Evolutionary conservation across 176 grass and related monocot genomes (phyloP), one percentile per base, ranked within the genome.

Genomic region (Raddia distichophylla): DNA sequence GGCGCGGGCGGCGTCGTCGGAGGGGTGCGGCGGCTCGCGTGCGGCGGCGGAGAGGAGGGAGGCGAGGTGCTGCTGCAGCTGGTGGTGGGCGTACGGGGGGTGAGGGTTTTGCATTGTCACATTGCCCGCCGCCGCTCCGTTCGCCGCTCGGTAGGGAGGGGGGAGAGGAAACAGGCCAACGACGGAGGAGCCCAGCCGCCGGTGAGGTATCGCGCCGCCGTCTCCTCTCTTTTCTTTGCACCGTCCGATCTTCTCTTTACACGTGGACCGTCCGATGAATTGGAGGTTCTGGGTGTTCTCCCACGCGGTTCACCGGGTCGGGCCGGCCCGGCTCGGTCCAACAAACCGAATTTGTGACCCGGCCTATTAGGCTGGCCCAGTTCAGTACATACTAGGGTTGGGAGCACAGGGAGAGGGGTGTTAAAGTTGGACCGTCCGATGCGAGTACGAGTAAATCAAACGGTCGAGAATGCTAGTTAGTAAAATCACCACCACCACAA

Each of bases 11-110:
- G 88, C 75, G 69, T 98, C 95, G 16, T 89, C 92, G 69, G 67
- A 64, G 82, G 92, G 79, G 89, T 73, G 85, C 60, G 76, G 65
- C 74, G 71, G 67, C 53, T 65, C 71, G 64, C 67, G 67, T 60
- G 67, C 85, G 42, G 88, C 95, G 32, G 90, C 90, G 54, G 92
- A 86, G 75, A 95, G 82, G 82, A 98, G 88, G 69, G 95, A 90
- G 44, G 90, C 87, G 77, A 95, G 62, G 84, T 95, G 90, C 53
- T 95, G 95, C 80, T 95, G 95, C 69, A 98, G 92, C 67, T 92
- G 95, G 83, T 92, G 94, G 79, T 92, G 89, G 69, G 85, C 87
- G 72, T 90, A 89, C 60, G 89, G 80, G 54, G 89, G 88, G 33
- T 75, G 90, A 83, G 81, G 95, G 75, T 88, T 86, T 55, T 93